Evolutionary conservation across 169 alveolate genomes (phyloP).

Genomic region (Plasmodium billcollinsi): DNA sequence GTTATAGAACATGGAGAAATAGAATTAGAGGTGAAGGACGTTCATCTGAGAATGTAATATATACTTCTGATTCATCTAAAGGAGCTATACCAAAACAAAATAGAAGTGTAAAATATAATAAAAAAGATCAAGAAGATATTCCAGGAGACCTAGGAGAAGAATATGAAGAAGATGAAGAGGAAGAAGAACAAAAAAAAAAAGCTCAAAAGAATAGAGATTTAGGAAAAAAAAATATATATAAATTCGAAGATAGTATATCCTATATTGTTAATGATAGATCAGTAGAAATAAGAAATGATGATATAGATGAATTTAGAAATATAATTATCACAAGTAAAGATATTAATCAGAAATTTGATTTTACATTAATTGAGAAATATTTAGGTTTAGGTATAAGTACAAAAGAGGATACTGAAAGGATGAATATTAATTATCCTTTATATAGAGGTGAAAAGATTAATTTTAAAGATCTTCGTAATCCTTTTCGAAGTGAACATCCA

Average conservation of each 20-base stretch:
- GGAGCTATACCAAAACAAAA: too few relatives aligned
- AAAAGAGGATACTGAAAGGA: not conserved
- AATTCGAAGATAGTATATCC: not conserved
- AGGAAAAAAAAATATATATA: constrained; percentile 5
- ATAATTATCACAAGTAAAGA: not conserved
- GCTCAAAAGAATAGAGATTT: constrained; percentile 2
- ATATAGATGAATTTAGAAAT: constrained; percentile 1
- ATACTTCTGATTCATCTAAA: too few relatives aligned
- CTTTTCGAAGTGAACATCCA: constrained; percentile 12
- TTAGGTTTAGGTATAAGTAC: constrained; percentile 2
- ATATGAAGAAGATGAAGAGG: too few relatives aligned
- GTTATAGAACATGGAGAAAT: not conserved
- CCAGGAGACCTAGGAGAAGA: too few relatives aligned
- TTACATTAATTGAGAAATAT: not conserved
- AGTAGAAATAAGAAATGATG: not conserved
- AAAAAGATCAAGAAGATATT: too few relatives aligned
- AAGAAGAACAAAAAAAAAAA: not conserved
- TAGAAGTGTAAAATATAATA: too few relatives aligned
- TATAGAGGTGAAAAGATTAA: constrained; percentile 12
- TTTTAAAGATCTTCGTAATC: constrained; percentile 7
- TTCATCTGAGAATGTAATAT: too few relatives aligned
- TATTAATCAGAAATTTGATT: not conserved
- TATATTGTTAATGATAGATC: not conserved
- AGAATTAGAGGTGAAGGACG: not conserved
- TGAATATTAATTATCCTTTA: constrained; percentile 22